These are phyloP conservation scores for Exophiala oligosperma DNA, from an alignment of 2,329 filamentous ascomycete genomes.

Conservation along the genomic window DNA sequence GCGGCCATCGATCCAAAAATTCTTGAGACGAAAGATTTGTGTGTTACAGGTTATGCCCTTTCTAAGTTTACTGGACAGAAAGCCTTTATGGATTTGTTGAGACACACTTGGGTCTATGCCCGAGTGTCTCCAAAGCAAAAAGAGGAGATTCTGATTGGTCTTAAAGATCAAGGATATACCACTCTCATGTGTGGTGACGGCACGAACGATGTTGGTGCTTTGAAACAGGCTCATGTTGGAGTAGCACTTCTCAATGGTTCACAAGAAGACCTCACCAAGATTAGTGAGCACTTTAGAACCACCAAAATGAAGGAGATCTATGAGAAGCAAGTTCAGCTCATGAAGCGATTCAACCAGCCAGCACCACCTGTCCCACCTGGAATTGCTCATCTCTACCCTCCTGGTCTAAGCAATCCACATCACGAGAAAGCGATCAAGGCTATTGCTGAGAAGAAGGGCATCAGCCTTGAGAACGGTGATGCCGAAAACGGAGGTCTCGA, in stretches of 20 bases:
- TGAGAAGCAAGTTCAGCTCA: conserved; percentile 89
- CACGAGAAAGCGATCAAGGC: conserved; percentile 88
- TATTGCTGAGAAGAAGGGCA: conserved; percentile 76
- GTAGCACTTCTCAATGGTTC: conserved; percentile 95
- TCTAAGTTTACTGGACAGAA: conserved; percentile 81
- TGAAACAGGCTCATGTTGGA: conserved; percentile 97
- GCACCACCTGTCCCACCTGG: conserved; percentile 85
- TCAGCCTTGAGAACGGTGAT: conserved; percentile 48
- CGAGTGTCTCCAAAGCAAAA: conserved; percentile 98
- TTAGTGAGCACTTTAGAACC: conserved; percentile 88
- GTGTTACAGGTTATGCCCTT: conserved; percentile 91
- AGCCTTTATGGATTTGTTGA: conserved; percentile 74
- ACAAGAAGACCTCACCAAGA: conserved; percentile 83
- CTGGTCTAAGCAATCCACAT: conserved; percentile 87
- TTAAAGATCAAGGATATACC: conserved; percentile 96
- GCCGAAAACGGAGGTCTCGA: conserved; percentile 53
- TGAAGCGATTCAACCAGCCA: conserved; percentile 94
- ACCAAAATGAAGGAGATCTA: conserved; percentile 99
- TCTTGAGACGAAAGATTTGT: conserved; percentile 82
- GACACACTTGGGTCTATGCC: conserved; percentile 95
- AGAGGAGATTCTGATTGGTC: conserved; percentile 93
- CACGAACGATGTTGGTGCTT: conserved; percentile 94
- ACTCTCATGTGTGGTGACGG: conserved; percentile 98
- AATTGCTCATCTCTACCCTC: conserved; percentile 93
- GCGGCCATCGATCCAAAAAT: conserved; percentile 80